A percentile compares a stretch with the other conserved stretches of the same genome.
These are phyloP conservation scores for Quercus berberidifolia DNA, from an alignment of 306 rosid species.

Conservation along the genomic window DNA sequence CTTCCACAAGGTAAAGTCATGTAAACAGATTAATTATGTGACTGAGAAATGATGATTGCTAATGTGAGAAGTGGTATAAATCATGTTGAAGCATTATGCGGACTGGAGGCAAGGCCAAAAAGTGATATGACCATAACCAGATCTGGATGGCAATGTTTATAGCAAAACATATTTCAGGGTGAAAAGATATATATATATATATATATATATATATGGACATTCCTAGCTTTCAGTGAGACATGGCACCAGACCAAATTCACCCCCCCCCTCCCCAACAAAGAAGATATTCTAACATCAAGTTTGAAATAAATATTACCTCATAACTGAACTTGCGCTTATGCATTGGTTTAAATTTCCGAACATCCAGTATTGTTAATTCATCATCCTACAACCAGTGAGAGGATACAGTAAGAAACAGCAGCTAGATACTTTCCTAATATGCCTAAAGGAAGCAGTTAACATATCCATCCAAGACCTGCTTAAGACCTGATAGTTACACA, in stretches of 20 bases:
- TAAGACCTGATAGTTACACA: not conserved
- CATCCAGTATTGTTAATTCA: conserved; percentile 91
- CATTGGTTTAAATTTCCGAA: conserved; percentile 87
- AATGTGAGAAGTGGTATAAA: not conserved
- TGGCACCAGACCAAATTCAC: not conserved
- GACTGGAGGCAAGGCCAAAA: not conserved
- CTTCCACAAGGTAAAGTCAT: not conserved
- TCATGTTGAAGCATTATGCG: not conserved
- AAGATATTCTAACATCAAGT: conserved; percentile 1
- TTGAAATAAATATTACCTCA: conserved; percentile 53
- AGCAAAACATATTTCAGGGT: not conserved
- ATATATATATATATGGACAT: not conserved
- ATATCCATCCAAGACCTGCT: not conserved
- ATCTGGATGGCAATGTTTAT: not conserved
- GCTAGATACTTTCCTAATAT: not conserved
- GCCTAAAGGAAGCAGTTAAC: not conserved
- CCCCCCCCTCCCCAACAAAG: not conserved
- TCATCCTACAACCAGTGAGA: conserved; percentile 61
- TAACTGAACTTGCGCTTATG: conserved; percentile 90
- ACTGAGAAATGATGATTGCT: not conserved
- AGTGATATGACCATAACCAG: not conserved
- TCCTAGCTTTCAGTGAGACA: not conserved
- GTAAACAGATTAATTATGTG: not conserved
- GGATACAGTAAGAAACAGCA: not conserved
- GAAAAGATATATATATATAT: not conserved